Conservation (phyloP, 805 yeast genomes). For the Saccharomycopsis sp. region DNA sequence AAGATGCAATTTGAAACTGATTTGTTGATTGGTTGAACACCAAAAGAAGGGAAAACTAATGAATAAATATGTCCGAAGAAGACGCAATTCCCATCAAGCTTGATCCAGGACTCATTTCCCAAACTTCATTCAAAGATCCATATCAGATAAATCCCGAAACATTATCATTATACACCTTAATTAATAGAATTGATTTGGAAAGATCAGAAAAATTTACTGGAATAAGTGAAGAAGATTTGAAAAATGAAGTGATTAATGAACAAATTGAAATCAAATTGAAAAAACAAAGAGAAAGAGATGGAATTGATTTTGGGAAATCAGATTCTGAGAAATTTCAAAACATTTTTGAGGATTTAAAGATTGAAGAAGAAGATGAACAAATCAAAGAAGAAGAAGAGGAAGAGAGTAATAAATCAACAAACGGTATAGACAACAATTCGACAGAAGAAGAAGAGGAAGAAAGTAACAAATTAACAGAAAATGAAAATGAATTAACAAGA, state of each 20-base stretch:
- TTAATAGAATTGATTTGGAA: conserved; percentile 11
- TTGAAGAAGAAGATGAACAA: neutral
- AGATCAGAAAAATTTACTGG: conserved; percentile 7
- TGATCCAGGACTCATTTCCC: conserved; percentile 14
- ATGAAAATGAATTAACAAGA: too few species aligned
- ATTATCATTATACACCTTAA: conserved; percentile 4
- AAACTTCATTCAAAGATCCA: conserved; percentile 12
- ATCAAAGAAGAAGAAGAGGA: neutral
- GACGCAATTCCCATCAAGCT: conserved; percentile 11
- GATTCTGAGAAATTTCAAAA: too few species aligned
- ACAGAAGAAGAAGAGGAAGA: conserved; percentile 9
- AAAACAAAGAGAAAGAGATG: too few species aligned
- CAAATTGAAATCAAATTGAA: conserved; percentile 3
- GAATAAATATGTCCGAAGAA: conserved; percentile 4
- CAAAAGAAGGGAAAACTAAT: too few species aligned
- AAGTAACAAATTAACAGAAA: conserved; percentile 8
- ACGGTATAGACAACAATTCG: neutral
- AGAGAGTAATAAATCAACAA: neutral
- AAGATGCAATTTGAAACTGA: too few species aligned
- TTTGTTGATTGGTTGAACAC: too few species aligned
- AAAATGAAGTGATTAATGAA: conserved; percentile 11
- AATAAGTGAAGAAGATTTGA: conserved; percentile 11
- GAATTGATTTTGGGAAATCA: too few species aligned
- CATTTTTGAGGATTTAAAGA: conserved; percentile 8
- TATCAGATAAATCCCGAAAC: conserved; percentile 12